Evolutionary conservation across 495 filamentous ascomycete species (phyloP).

Genomic region (Letharia lupina): DNA sequence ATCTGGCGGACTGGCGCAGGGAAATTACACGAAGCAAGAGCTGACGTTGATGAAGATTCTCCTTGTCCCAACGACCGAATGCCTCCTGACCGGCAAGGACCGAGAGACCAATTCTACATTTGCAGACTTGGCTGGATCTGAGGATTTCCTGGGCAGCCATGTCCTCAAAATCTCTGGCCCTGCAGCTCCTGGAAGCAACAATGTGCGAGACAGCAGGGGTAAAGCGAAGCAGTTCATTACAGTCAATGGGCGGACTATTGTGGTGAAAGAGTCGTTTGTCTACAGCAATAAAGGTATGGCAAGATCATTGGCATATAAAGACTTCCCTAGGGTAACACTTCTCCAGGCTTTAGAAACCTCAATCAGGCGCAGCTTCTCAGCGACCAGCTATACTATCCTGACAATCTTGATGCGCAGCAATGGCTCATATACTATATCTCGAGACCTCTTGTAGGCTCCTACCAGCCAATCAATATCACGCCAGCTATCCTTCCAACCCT

Average conservation of each 20-base stretch:
- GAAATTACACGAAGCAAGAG: neutral
- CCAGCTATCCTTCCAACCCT: conserved; percentile 49
- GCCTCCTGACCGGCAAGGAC: conserved; percentile 80
- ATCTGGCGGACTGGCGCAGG: too few relatives aligned
- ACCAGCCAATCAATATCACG: conserved; percentile 61
- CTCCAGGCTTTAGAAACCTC: conserved; percentile 77
- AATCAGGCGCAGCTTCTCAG: conserved; percentile 83
- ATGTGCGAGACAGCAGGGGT: conserved; percentile 78
- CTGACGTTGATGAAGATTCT: conserved; percentile 51
- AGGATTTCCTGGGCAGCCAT: conserved; percentile 96
- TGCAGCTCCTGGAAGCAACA: conserved; percentile 45
- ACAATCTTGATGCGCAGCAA: conserved; percentile 70
- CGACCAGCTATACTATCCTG: conserved; percentile 81
- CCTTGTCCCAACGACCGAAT: conserved; percentile 87
- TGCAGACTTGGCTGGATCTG: conserved; percentile 71
- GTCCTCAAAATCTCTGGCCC: conserved; percentile 72
- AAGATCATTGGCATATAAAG: neutral
- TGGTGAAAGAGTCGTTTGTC: conserved; percentile 87
- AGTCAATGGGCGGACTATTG: conserved; percentile 83
- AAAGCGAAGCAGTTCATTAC: conserved; percentile 93
- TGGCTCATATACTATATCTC: conserved; percentile 98
- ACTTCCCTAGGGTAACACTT: conserved; percentile 8
- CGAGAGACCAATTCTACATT: conserved; percentile 71
- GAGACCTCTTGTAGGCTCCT: conserved; percentile 75
- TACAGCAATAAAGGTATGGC: conserved; percentile 89